Base-by-base conservation (phyloP, 2,329 filamentous ascomycete genomes). In the Tolypocladium amazonense region DNA sequence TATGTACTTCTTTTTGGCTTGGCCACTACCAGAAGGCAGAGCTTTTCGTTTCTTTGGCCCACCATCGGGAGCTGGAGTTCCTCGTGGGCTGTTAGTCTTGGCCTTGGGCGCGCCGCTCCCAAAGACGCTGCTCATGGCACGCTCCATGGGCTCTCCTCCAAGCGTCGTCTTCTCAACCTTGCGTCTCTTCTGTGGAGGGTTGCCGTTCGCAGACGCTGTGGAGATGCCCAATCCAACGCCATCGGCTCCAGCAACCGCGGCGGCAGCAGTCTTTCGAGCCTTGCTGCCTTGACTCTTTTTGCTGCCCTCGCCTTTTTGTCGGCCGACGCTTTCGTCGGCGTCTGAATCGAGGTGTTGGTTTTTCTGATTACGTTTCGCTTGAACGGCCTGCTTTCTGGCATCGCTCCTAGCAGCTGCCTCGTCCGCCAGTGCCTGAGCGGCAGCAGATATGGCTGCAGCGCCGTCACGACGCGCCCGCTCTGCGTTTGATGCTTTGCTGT, bases 391-490 rank as follows among this genome's bases (percentile, higher is more conserved):
- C 69, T 93, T 91, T 64, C 90, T 83, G 39, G 88, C 87, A 69
- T 95, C 92, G 71, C 90, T 94, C 66, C 92, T 85, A 60, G 89
- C 87, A 15, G 90, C 89, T 25, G 89, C 89, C 71, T 96, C 92
- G 41, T 88, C 89, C 58, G 92, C 92, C 59, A 94, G 82, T 53
- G 89, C 81, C 63, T 88, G 86, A 60, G 87, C 87, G 15, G 88
- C 88, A 1, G 89, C 89, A 27, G 90, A 90, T 65, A 92, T 89
- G 45, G 85, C 86, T 27, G 88, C 83, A 14, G 88, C 89, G 27
- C 88, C 89, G 69, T 96, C 92, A 64, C 90, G 85, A 62, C 91
- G 83, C 56, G 88, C 87, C 33, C 88, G 82, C 70, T 95, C 90
- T 38, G 86, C 85, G 53, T 86, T 81, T 30, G 83, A 85, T n/a